A percentile compares a stretch with the other conserved stretches of the same genome.
Conservation (phyloP, 1,284 basidiomycete species). For the Ganoderma sinense region DNA sequence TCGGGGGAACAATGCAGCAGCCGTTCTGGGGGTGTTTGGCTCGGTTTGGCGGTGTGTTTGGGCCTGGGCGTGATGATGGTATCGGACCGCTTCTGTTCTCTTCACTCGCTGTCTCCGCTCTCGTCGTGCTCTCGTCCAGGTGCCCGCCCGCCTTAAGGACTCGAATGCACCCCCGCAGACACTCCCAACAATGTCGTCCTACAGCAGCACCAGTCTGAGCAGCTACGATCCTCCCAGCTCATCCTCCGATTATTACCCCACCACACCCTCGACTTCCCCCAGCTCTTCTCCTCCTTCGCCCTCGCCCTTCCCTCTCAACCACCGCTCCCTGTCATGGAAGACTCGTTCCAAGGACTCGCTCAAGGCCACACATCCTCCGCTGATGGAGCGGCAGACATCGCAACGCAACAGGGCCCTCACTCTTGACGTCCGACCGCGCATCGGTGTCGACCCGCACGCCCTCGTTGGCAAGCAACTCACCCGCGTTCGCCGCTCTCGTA, state of each 20-base stretch:
- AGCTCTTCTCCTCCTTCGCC: constrained; percentile 11
- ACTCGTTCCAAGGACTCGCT: background rate
- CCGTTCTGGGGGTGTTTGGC: constrained; percentile 23
- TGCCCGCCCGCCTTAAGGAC: constrained; percentile 8
- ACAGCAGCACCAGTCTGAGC: constrained; percentile 33
- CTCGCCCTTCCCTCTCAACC: constrained; percentile 11
- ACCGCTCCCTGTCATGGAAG: background rate
- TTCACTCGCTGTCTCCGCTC: constrained; percentile 7
- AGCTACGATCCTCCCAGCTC: constrained; percentile 28
- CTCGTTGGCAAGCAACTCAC: constrained; percentile 62
- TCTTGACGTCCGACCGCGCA: constrained; percentile 13
- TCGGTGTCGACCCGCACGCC: constrained; percentile 55
- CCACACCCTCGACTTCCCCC: constrained; percentile 26
- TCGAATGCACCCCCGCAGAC: constrained; percentile 9
- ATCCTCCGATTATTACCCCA: constrained; percentile 20
- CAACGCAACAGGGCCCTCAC: constrained; percentile 18
- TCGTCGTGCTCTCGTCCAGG: constrained; percentile 9
- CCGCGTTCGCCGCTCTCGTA: constrained; percentile 55
- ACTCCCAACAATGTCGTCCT: constrained; percentile 28
- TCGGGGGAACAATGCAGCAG: constrained; percentile 16
- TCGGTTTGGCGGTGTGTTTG: constrained; percentile 28
- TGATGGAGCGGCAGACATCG: background rate
- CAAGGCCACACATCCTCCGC: constrained; percentile 2
- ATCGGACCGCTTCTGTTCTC: constrained; percentile 18
- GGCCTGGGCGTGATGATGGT: constrained; percentile 23